Base-by-base conservation (phyloP, 2,329 filamentous ascomycete species). In the Thermothelomyces thermophilus region DNA sequence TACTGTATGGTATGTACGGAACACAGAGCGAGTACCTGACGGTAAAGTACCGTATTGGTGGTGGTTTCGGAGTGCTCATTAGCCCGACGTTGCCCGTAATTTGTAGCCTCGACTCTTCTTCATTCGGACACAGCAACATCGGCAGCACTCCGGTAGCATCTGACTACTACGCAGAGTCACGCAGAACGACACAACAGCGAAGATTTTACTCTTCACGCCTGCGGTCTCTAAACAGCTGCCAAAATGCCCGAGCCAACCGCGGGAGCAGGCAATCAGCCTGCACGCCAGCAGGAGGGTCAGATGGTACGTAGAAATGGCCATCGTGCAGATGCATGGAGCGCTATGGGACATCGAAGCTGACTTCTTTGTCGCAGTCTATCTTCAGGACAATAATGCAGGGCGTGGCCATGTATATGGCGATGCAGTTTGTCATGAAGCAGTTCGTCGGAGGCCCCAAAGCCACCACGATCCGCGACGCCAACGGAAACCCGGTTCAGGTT, bases 361-460 rank as follows among this genome's bases (percentile, higher is more conserved):
- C 54, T 3, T 9, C 39, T 11, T 19, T 2, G 20, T 34, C 62
- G 60, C 48, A 63, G 47, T 72, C 68, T 24, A 58, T 76, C 50
- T 64, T 73, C 47, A 68, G 62, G 52, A 77, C 74, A 56, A 66
- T 81, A 28, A 60, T 74, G 33, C 67, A 81, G 52, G 77, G 77
- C 43, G 70, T 74, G 26, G 70, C 72, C 51, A 68, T 81, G 61
- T 83, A 79, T 64, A 70, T 82, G 55, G 79, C 73, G 47, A 71
- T 83, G 65, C 82, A 84, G 62, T 66, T 78, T 50, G 61, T 76
- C 49, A 71, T 83, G 68, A 74, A 73, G 62, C 74, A 78, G 62
- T 70, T 79, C 54, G 68, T 70, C 56, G 69, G 70, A 40, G 76
- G 73, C 48, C 69, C 72, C 53, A 66, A 69, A 41, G 73, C 70